A percentile compares a stretch with the other conserved stretches of the same genome.
These are phyloP conservation scores for Leishmania tropica DNA, from an alignment of 208 protist genomes.

Conservation along the genomic window DNA sequence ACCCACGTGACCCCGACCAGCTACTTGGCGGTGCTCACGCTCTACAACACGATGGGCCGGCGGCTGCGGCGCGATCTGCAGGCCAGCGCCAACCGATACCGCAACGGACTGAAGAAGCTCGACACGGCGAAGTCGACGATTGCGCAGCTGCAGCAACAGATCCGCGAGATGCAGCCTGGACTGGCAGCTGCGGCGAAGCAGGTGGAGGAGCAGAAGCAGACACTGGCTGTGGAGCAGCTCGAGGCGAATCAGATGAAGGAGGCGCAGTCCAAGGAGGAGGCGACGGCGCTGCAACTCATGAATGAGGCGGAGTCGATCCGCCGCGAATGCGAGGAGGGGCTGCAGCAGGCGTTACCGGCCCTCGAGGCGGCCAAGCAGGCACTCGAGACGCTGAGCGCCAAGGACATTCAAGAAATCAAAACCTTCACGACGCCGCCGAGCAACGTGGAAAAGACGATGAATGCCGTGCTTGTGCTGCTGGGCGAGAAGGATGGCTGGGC, in stretches of 20 bases:
- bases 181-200: constrained; percentile 87
- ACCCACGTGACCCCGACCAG: constrained; percentile 96
- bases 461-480: constrained; percentile 94
- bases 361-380: constrained; percentile 90
- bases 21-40: constrained; percentile 94
- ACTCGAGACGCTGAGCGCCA: constrained; percentile 90
- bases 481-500: constrained; percentile 94
- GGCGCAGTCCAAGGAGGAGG: constrained; percentile 85
- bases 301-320: constrained; percentile 86
- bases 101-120: constrained; percentile 93
- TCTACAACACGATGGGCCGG: constrained; percentile 83
- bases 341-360: constrained; percentile 95
- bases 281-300: constrained; percentile 74
- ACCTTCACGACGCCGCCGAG: constrained; percentile 91
- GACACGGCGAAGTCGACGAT: constrained; percentile 93
- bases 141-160: constrained; percentile 93
- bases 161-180: constrained; percentile 94
- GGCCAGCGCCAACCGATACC: constrained; percentile 71
- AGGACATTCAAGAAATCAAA: constrained; percentile 94
- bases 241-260: constrained; percentile 85
- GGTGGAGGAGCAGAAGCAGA: constrained; percentile 89
- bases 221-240: constrained; percentile 84
- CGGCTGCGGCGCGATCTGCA: constrained; percentile 66
- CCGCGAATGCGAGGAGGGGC: constrained; percentile 90
- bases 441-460: constrained; percentile 92